These are phyloP conservation scores for Xylona heveae DNA, from an alignment of 495 filamentous ascomycete species.

Conservation along the genomic window DNA sequence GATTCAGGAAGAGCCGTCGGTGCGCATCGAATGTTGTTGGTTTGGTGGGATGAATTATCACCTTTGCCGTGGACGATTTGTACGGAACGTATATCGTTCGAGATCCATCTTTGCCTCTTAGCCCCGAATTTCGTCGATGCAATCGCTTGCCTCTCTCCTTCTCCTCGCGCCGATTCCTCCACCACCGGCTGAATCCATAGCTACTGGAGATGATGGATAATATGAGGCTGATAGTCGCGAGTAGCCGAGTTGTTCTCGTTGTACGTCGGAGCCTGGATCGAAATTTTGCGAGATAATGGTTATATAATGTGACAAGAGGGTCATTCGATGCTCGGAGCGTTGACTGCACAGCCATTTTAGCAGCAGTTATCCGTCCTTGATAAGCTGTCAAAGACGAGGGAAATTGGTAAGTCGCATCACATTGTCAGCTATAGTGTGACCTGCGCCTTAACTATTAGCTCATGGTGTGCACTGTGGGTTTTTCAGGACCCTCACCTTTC, in stretches of 20 bases:
- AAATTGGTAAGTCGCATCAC: too few relatives aligned
- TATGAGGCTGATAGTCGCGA: slow-evolving; percentile 51
- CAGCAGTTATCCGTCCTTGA: too few relatives aligned
- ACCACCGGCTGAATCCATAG: slow-evolving; percentile 56
- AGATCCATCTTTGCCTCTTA: slow-evolving; percentile 82
- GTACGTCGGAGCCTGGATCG: slow-evolving; percentile 36
- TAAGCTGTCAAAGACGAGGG: too few relatives aligned
- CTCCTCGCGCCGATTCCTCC: slow-evolving; percentile 46
- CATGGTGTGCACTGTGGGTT: too few relatives aligned
- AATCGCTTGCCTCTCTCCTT: slow-evolving; percentile 58
- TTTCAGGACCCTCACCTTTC: too few relatives aligned
- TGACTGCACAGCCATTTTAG: slow-evolving; percentile 64
- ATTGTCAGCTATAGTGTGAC: too few relatives aligned
- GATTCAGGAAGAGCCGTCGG: slow-evolving; percentile 77
- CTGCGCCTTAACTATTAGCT: too few relatives aligned
- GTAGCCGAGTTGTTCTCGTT: slow-evolving; percentile 43
- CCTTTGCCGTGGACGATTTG: slow-evolving; percentile 61
- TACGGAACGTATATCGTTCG: slow-evolving; percentile 90
- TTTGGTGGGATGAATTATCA: slow-evolving; percentile 85
- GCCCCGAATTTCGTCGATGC: slow-evolving; percentile 75
- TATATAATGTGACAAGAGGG: slow-evolving; percentile 43
- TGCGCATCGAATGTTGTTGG: slow-evolving; percentile 90
- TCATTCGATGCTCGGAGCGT: slow-evolving; percentile 53
- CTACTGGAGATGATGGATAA: slow-evolving; percentile 54
- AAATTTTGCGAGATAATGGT: slow-evolving; percentile 40